Conservation (phyloP, 768 basidiomycete species). For the Pleurotus pulmonarius region DNA sequence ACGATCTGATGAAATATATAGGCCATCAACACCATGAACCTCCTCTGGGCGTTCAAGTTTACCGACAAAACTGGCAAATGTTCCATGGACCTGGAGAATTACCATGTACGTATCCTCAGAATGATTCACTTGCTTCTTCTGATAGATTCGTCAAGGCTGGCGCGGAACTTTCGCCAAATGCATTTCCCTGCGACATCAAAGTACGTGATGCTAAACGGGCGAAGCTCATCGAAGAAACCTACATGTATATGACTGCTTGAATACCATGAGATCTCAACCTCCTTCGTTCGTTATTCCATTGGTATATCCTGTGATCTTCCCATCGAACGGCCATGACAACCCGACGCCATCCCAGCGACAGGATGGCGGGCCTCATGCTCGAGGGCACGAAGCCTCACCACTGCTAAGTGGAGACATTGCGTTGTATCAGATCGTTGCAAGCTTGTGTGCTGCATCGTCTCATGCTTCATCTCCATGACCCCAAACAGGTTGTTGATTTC, state of each 20-base stretch:
- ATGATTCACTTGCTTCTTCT: background rate
- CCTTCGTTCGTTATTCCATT: too few relatives aligned
- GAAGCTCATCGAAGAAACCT: background rate
- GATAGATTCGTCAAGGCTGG: background rate
- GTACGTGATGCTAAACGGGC: background rate
- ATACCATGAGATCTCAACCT: too few relatives aligned
- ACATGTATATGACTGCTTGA: background rate
- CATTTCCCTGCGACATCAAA: background rate
- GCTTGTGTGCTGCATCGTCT: too few relatives aligned
- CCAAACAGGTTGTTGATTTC: too few relatives aligned
- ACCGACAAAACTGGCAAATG: background rate
- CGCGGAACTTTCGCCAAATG: background rate
- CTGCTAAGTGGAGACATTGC: too few relatives aligned
- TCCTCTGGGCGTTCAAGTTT: slow-evolving; percentile 28
- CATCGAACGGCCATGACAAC: too few relatives aligned
- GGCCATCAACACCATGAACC: slow-evolving; percentile 19
- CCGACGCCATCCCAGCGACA: too few relatives aligned
- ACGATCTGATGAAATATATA: background rate
- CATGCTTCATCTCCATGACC: too few relatives aligned
- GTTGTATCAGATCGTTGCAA: too few relatives aligned
- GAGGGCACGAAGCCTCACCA: too few relatives aligned
- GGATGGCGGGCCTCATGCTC: too few relatives aligned
- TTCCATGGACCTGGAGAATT: background rate
- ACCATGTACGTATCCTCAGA: background rate
- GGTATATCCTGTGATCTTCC: too few relatives aligned